phyloP scores from a whole-genome alignment of 176 grass and related monocot genomes.

The Hsuehochloa calcarea region DNA sequence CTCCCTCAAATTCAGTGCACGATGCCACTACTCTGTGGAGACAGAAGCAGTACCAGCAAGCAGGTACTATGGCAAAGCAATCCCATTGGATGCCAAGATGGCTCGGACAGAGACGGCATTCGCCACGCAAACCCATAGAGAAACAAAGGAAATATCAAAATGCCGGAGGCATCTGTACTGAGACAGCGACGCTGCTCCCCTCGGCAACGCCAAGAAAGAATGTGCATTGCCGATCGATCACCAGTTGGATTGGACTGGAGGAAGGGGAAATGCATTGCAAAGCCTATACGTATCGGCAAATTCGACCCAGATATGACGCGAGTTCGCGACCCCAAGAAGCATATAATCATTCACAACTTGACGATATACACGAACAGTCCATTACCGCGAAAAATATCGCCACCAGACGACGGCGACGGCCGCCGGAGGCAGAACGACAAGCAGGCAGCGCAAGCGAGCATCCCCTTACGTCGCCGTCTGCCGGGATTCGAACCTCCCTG shows the following conservation, averaged over 20 bases:
- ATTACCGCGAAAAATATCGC: conserved; percentile 30
- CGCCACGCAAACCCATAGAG: background rate
- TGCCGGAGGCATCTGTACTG: background rate
- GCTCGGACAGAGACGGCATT: background rate
- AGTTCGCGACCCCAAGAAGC: background rate
- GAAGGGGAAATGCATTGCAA: background rate
- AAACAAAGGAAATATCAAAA: background rate
- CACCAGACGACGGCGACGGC: background rate
- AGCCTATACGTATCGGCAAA: background rate
- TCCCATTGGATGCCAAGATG: conserved; percentile 18
- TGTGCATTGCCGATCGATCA: background rate
- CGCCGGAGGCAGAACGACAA: background rate
- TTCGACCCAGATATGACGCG: background rate
- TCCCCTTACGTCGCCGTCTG: background rate
- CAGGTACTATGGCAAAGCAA: background rate
- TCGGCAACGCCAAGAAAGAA: background rate
- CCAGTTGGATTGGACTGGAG: background rate
- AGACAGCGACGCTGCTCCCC: background rate
- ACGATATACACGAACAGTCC: conserved; percentile 27
- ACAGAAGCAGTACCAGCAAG: background rate
- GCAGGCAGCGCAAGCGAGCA: background rate
- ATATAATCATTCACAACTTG: background rate
- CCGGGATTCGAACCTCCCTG: background rate
- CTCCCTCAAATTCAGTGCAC: background rate
- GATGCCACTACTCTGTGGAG: background rate